Conservation (phyloP, 176 grass and related monocot species). For the Bothriochloa decipiens region DNA sequence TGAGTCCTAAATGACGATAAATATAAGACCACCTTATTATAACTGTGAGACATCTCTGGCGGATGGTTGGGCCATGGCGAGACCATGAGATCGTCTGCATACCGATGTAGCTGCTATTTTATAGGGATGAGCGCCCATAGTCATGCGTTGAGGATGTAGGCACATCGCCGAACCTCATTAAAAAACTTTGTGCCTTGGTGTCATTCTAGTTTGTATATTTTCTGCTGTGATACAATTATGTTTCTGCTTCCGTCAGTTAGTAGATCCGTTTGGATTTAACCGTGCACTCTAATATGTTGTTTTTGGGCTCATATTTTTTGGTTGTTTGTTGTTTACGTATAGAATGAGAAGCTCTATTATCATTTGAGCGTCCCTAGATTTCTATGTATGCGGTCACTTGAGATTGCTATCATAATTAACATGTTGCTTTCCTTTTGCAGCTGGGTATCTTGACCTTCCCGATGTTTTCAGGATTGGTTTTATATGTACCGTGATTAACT, state of each 20-base stretch:
- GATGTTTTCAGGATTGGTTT: slow-evolving; percentile 77
- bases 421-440: slow-evolving; percentile 43
- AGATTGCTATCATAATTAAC: slow-evolving; percentile 1
- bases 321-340: not conserved
- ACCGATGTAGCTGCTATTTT: not conserved
- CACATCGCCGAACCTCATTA: not conserved
- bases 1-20: not conserved
- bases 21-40: not conserved
- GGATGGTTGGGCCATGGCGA: not conserved
- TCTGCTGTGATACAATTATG: not conserved
- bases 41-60: not conserved
- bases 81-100: fast-evolving
- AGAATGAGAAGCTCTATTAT: not conserved
- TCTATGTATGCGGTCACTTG: not conserved
- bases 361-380: not conserved
- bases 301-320: not conserved
- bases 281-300: not conserved
- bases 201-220: not conserved
- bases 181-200: not conserved
- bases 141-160: not conserved
- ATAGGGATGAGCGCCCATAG: not conserved
- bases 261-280: not conserved
- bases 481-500: slow-evolving; percentile 55
- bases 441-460: slow-evolving; percentile 71
- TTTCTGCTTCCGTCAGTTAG: not conserved